A percentile compares a stretch with the other conserved stretches of the same genome.
These are phyloP conservation scores for Exidia glandulosa DNA, from an alignment of 768 basidiomycete species.

Conservation along the genomic window DNA sequence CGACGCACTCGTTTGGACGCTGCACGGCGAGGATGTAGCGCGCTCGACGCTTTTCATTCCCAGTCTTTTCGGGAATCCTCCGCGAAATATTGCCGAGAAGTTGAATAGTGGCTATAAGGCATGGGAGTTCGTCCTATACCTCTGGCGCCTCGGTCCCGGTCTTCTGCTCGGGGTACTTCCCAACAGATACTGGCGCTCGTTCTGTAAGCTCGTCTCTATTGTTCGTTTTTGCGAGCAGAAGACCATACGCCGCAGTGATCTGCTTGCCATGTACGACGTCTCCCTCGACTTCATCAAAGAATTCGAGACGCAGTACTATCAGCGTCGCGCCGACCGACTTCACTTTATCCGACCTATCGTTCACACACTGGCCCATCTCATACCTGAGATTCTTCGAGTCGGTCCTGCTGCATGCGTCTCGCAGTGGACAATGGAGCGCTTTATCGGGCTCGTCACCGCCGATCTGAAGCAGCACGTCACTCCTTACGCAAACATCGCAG, in stretches of 20 bases:
- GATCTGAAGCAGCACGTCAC: not conserved
- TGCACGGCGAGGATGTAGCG: constrained; percentile 25
- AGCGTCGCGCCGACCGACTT: not conserved
- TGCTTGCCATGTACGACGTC: not conserved
- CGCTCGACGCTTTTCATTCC: constrained; percentile 23
- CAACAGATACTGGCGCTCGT: constrained; percentile 9
- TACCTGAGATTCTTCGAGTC: constrained; percentile 9
- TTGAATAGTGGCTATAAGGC: constrained; percentile 22
- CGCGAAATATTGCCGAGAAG: constrained; percentile 30
- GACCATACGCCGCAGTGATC: not conserved
- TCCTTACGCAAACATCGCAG: not conserved
- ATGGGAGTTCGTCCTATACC: constrained; percentile 14
- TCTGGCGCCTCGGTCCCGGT: constrained; percentile 22
- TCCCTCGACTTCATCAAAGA: not conserved
- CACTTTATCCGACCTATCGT: not conserved
- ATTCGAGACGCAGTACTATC: not conserved
- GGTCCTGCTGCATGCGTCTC: constrained; percentile 4
- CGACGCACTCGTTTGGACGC: constrained; percentile 20
- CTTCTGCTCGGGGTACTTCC: constrained; percentile 21
- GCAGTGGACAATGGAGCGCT: not conserved
- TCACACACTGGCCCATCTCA: not conserved
- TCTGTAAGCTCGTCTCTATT: constrained; percentile 7
- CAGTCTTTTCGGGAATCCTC: constrained; percentile 29
- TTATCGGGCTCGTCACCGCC: not conserved
- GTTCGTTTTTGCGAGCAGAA: not conserved